Evolutionary conservation across 495 filamentous ascomycete genomes (phyloP).

Genomic region (Hypomontagnella submonticulosa): DNA sequence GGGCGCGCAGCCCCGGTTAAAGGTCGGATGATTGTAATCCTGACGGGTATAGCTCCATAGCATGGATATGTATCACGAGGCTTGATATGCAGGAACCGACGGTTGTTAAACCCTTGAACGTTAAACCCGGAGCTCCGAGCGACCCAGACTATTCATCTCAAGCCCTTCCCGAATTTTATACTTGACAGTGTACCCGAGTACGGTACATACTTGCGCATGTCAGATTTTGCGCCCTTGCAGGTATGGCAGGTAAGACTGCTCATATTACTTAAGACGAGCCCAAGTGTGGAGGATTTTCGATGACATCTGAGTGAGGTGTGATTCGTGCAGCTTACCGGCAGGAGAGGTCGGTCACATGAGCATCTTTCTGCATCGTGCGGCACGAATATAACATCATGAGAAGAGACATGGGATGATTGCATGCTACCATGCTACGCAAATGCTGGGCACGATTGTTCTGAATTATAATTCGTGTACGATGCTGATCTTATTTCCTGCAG

Average conservation of each 20-base stretch:
- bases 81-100: constrained; percentile 36
- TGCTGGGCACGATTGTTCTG: constrained; percentile 19
- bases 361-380: constrained; percentile 17
- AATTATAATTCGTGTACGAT: constrained; percentile 14
- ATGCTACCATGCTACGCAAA: constrained; percentile 1
- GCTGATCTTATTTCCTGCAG: constrained; percentile 14
- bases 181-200: background rate
- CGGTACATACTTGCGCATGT: constrained; percentile 8
- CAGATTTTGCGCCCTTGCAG: constrained; percentile 25
- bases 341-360: constrained; percentile 37
- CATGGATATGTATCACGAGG: background rate
- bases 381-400: constrained; percentile 17
- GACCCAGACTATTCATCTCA: constrained; percentile 15
- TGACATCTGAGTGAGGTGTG: constrained; percentile 34
- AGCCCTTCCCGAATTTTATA: constrained; percentile 15
- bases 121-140: background rate
- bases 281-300: constrained; percentile 22
- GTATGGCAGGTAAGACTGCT: constrained; percentile 27
- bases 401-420: constrained; percentile 9
- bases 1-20: no score
- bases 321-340: constrained; percentile 41
- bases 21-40: no score
- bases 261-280: constrained; percentile 34
- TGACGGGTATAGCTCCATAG: no score
- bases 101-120: constrained; percentile 10